These are phyloP conservation scores for Achaetomiella virescens DNA, from an alignment of 495 filamentous ascomycete genomes.

Conservation along the genomic window DNA sequence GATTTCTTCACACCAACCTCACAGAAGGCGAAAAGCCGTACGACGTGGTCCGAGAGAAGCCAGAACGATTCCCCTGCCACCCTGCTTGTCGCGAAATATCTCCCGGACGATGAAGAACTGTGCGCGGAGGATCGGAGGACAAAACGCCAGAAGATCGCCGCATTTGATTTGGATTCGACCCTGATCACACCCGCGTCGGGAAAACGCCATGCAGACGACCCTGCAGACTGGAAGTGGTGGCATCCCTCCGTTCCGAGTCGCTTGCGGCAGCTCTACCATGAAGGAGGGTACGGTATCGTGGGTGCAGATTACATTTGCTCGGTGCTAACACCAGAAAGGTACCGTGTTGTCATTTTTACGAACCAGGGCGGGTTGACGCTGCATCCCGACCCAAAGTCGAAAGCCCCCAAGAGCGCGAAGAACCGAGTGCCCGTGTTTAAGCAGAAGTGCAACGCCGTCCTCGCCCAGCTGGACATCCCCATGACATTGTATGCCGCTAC, in stretches of 20 bases:
- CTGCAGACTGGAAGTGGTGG: conserved; percentile 95
- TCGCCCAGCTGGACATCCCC: conserved; percentile 69
- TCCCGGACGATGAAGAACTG: conserved; percentile 29
- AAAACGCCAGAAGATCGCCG: conserved; percentile 62
- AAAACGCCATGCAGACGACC: conserved; percentile 63
- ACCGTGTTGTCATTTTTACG: conserved; percentile 68
- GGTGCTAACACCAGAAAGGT: conserved; percentile 43
- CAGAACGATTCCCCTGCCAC: conserved; percentile 41
- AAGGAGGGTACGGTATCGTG: conserved; percentile 63
- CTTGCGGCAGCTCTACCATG: conserved; percentile 55
- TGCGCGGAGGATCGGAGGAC: conserved; percentile 19
- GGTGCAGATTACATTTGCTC: not conserved
- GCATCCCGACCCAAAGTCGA: conserved; percentile 56
- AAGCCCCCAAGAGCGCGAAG: conserved; percentile 55
- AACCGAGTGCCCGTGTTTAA: conserved; percentile 71
- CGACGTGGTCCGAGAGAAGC: conserved; percentile 64
- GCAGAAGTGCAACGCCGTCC: conserved; percentile 60
- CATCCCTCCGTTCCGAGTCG: conserved; percentile 58
- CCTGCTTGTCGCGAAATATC: conserved; percentile 71
- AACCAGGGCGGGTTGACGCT: conserved; percentile 82
- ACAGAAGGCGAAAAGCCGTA: conserved; percentile 73
- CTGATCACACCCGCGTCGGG: conserved; percentile 75
- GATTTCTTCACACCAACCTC: conserved; percentile 88
- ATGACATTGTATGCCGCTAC: conserved; percentile 81
- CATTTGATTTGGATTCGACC: conserved; percentile 92